These are phyloP conservation scores for Hymenoscyphus repandus DNA, from an alignment of 2,329 filamentous ascomycete genomes.

Conservation along the genomic window DNA sequence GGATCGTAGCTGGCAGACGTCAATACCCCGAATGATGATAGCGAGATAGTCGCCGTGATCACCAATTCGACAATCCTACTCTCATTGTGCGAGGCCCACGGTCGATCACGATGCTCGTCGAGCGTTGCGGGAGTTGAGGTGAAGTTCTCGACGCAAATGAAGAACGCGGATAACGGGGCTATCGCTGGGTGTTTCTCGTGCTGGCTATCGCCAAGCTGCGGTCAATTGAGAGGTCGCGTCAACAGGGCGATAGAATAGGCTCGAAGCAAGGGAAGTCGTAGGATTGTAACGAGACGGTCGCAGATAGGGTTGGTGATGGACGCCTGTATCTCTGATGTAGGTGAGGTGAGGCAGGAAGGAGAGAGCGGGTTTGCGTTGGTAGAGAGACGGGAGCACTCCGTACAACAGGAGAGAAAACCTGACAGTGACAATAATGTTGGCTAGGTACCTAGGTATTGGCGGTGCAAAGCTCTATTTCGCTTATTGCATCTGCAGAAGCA, in stretches of 20 bases:
- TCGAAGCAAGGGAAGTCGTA: not conserved
- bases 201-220: not conserved
- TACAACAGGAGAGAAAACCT: not conserved
- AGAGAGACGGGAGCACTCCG: not conserved
- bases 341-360: no score
- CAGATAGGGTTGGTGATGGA: not conserved
- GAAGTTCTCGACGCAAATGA: not conserved
- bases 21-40: constrained; percentile 17
- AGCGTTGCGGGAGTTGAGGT: not conserved
- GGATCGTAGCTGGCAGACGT: not conserved
- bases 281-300: not conserved
- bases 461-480: no score
- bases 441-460: no score
- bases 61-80: constrained; percentile 37
- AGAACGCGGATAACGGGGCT: not conserved
- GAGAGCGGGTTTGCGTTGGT: not conserved
- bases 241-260: not conserved
- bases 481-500: no score
- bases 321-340: no score
- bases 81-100: constrained; percentile 39
- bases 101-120: not conserved
- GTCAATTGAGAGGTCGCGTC: constrained; percentile 2
- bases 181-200: not conserved
- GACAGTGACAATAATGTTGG: not conserved
- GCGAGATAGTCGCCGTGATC: constrained; percentile 30